Evolutionary conservation across 345 rosid genomes (phyloP), one percentile per base, ranked within the genome.

Genomic region (Syzygium aqueum): DNA sequence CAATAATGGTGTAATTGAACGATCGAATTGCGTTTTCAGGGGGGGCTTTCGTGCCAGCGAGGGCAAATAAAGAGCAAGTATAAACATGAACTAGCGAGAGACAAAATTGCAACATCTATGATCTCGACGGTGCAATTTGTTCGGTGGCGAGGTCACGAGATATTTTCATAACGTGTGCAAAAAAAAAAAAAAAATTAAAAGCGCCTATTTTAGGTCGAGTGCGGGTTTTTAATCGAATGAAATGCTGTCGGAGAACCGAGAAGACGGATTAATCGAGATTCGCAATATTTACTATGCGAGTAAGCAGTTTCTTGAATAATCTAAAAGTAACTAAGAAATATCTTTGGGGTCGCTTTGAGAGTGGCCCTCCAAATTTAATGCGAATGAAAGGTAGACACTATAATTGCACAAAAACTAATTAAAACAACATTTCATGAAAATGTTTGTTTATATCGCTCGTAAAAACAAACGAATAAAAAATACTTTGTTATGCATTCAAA

Each of bases 271-370:
- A 0, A 59, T 59, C 0, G 65, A 6, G 16, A 28, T 25, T 59
- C 0, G 7, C 30, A 59, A 11, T 11, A 25, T 2, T 59, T 59
- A 2, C 65, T 27, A 59, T 0, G 7, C 5, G 30, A 59, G 65
- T 59, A 59, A 59, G 25, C 7, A 5, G 3, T 57, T 6, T 2
- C 27, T 3, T 11, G 2, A 1, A 59, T 59, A 59, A 59, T 59
- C 7, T 25, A 11, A 27, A 23, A 25, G 65, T 59, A 11, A 11
- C 28, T 59, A 11, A 4, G 27, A 1, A 59, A 2, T 59, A 59
- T 25, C 0, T 25, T 0, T 25, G 1, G 30, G 11, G 65, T 25
- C 30, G 2, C 65, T 57, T 2, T 11, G 2, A 57, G 28, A 57
- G 11, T 57, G 65, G 65, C 30, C 65, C 65, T 59, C 65, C 65